Percentiles rank a stretch among this genome's conserved stretches.
These are phyloP conservation scores for Tripidium arundinaceum DNA, from an alignment of 202 grass and related monocot species.

Conservation along the genomic window DNA sequence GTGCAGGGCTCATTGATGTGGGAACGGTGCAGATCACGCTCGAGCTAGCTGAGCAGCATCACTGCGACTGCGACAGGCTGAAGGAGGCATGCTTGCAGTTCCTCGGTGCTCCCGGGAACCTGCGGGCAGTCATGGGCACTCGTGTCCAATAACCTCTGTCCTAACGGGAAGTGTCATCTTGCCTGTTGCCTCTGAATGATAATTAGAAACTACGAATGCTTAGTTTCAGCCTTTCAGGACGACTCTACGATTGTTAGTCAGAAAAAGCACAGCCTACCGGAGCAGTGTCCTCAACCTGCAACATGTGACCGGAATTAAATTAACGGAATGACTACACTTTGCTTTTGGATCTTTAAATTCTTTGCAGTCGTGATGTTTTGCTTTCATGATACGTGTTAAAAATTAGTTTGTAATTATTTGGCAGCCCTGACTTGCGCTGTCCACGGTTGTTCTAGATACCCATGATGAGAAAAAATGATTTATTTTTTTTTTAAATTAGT, in stretches of 20 bases:
- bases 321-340: too few relatives aligned
- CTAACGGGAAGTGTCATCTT: neutral
- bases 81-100: neutral
- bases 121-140: neutral
- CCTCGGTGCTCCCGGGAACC: neutral
- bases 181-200: too few relatives aligned
- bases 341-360: too few relatives aligned
- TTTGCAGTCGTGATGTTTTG: too few relatives aligned
- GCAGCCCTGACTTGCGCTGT: too few relatives aligned
- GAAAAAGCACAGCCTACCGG: neutral
- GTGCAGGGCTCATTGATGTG: neutral
- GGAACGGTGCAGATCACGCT: neutral
- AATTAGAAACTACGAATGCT: constrained; percentile 35
- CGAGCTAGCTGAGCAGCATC: neutral
- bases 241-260: neutral
- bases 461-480: too few relatives aligned
- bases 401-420: too few relatives aligned
- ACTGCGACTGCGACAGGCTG: neutral
- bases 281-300: neutral
- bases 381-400: too few relatives aligned
- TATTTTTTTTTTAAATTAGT: too few relatives aligned
- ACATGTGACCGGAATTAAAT: too few relatives aligned
- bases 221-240: neutral
- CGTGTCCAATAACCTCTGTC: neutral
- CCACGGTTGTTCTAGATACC: too few relatives aligned